Conservation (phyloP, 169 alveolate species). For the Plasmodium falciparum region DNA sequence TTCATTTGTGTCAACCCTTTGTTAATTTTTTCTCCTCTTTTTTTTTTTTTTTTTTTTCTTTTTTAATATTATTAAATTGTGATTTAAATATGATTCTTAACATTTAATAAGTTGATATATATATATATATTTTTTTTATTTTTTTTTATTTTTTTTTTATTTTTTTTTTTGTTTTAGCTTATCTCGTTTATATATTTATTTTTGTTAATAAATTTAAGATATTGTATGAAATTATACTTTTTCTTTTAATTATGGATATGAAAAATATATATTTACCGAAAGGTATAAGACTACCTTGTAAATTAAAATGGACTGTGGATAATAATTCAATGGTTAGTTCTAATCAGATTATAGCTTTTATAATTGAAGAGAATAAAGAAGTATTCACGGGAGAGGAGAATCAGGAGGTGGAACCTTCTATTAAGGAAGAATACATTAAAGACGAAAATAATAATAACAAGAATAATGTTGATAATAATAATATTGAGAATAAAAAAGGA, state of each 20-base stretch:
- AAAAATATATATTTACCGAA: constrained; percentile 40
- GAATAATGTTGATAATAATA: neutral
- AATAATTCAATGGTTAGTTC: constrained; percentile 50
- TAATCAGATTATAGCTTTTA: constrained; percentile 67
- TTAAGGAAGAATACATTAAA: neutral
- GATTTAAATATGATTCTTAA: too few species aligned
- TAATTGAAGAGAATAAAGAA: constrained; percentile 29
- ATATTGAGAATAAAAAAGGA: neutral
- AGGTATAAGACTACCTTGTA: constrained; percentile 47
- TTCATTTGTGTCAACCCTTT: neutral
- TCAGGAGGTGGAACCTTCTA: neutral
- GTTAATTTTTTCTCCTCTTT: neutral
- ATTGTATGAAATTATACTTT: neutral
- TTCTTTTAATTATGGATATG: constrained; percentile 44
- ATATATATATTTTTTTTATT: too few species aligned
- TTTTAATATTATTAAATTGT: too few species aligned
- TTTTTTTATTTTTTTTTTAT: too few species aligned
- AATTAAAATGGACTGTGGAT: constrained; percentile 73
- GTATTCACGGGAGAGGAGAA: neutral
- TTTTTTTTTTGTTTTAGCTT: too few species aligned
- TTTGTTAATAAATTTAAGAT: constrained; percentile 6
- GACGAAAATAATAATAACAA: neutral
- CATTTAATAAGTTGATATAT: too few species aligned
- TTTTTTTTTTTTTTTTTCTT: too few species aligned
- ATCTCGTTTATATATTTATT: neutral